Percentiles rank a stretch among this genome's conserved stretches.
These are phyloP conservation scores for Beauveria sp. DNA, from an alignment of 2,329 filamentous ascomycete species.

Conservation along the genomic window DNA sequence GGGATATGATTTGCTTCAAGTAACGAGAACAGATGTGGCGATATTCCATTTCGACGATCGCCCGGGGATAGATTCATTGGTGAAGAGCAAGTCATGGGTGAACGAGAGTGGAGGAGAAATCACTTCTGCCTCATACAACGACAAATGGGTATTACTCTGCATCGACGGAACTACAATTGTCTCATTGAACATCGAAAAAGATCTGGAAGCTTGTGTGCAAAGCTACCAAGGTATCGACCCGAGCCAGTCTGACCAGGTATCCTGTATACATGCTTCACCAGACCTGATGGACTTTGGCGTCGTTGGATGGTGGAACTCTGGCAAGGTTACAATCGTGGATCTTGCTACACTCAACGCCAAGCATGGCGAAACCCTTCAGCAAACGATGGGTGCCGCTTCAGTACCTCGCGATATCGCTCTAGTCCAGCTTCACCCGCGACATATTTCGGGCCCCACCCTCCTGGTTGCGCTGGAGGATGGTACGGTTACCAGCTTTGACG, in stretches of 20 bases:
- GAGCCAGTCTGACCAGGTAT: conserved; percentile 58
- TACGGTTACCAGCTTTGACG: conserved; percentile 74
- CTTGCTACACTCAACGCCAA: conserved; percentile 58
- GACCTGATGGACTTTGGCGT: conserved; percentile 60
- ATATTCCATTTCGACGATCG: conserved; percentile 55
- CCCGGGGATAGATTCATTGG: conserved; percentile 46
- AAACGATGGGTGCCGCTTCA: conserved; percentile 58
- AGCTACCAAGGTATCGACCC: conserved; percentile 52
- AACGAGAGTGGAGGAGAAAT: conserved; percentile 48
- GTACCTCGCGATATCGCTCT: conserved; percentile 78
- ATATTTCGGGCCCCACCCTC: conserved; percentile 57
- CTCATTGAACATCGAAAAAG: conserved; percentile 55
- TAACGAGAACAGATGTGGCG: conserved; percentile 57
- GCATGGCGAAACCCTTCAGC: conserved; percentile 54
- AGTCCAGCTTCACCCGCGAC: conserved; percentile 63
- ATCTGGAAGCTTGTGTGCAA: conserved; percentile 51
- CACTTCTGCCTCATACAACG: conserved; percentile 70
- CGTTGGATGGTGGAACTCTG: conserved; percentile 82
- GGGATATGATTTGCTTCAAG: conserved; percentile 61
- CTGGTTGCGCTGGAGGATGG: conserved; percentile 91
- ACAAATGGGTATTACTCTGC: conserved; percentile 62
- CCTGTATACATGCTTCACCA: conserved; percentile 70
- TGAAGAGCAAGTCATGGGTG: conserved; percentile 52
- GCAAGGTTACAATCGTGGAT: conserved; percentile 66
- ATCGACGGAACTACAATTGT: conserved; percentile 66